Base-by-base conservation (phyloP, 306 rosid species). In the Glycine latifolia region DNA sequence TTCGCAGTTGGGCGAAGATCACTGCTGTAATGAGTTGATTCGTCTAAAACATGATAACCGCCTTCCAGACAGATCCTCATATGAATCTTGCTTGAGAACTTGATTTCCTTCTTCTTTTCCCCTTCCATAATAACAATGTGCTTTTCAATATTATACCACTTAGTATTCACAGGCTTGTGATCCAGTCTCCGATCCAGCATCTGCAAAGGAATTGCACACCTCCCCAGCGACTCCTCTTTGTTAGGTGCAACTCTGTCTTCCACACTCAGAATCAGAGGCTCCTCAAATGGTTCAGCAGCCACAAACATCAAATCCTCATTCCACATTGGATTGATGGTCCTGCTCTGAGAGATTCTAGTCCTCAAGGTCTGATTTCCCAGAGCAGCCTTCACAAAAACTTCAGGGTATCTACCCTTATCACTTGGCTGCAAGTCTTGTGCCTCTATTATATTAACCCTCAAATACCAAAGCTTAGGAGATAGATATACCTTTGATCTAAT, bases 381-480 rank as follows among this genome's bases (percentile, higher is more conserved):
- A 11, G 65, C 63, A 69, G 95, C 99, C 92, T 86, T 95, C 81
- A 91, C 97, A 79, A 62, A 95, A 76, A 95, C 97, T 39, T 95
- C 99, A 0, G 97, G 99, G 86, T 83, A 95, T 77, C 95, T 89
- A 37, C 97, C 97, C 87, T 91, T 91, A 60, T 93, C 97, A 7
- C 60, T 83, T 0, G 93, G 97, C 71, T 39, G 81, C 89, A 95
- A 85, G 85, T 95, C 99, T 85, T 93, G 99, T 2, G 99, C 99
- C 87, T 95, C 99, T n/a, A 95, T 95, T 4, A 95, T 82, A 77
- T 95, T 95, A 35, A 95, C 99, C 93, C 99, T 87, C 84, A 95
- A 84, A 85, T 95, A 95, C 99, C 99, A 95, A 56, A 95, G 97
- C 91, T 95, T 95, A 49, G 99, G 97, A 79, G 99, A 95, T 16